Conservation (phyloP, 2,329 filamentous ascomycete species). For the Alternaria consortialis region DNA sequence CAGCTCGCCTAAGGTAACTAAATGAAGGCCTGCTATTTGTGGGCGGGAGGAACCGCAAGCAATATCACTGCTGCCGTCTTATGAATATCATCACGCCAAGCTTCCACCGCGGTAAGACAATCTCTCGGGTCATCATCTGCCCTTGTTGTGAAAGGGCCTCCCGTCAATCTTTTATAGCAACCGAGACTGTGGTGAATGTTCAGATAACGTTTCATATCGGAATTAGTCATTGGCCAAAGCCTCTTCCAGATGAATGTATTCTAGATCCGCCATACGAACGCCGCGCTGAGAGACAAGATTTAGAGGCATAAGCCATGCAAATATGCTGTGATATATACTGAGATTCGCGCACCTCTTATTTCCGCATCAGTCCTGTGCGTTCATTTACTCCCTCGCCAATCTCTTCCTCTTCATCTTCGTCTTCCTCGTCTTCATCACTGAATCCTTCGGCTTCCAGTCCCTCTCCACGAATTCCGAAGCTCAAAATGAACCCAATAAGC, state of each 20-base stretch:
- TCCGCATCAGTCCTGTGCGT: constrained; percentile 42
- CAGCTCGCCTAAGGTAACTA: not conserved
- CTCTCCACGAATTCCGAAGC: constrained; percentile 76
- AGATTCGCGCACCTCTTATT: constrained; percentile 18
- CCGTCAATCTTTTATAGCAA: not conserved
- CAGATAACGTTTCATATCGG: not conserved
- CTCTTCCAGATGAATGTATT: not conserved
- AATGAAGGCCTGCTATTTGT: not conserved
- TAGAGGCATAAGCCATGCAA: constrained; percentile 13
- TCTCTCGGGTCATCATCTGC: not conserved
- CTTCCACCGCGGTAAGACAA: not conserved
- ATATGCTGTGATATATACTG: constrained; percentile 2
- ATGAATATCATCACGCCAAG: not conserved
- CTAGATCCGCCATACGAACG: constrained; percentile 14
- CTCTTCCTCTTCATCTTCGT: constrained; percentile 40
- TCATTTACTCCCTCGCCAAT: constrained; percentile 34
- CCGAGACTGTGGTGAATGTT: not conserved
- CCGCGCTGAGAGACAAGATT: constrained; percentile 22
- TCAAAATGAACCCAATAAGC: constrained; percentile 80
- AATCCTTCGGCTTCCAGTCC: constrained; percentile 67
- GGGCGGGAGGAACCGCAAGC: not conserved
- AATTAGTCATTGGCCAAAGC: not conserved
- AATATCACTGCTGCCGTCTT: not conserved
- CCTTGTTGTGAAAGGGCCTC: not conserved
- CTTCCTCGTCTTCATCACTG: constrained; percentile 51